Conservation (phyloP, 139 green algal genomes). For the Chlorella sp. region DNA sequence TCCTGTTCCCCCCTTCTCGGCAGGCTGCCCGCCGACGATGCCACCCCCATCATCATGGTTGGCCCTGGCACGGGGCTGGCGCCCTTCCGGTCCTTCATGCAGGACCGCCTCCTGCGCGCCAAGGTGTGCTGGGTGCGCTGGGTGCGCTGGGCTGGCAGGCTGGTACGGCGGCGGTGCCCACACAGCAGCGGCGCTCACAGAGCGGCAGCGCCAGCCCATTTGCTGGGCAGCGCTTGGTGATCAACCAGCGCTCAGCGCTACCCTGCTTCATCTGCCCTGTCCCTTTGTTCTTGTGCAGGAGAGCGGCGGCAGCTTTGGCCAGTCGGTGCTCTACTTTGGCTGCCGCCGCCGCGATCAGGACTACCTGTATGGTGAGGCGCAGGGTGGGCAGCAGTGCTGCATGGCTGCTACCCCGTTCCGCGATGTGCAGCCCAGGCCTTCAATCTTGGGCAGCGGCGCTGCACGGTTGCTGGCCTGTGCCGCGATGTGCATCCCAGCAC, state of each 20-base stretch:
- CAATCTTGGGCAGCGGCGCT: too few species aligned
- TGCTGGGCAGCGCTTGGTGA: too few species aligned
- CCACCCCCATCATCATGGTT: constrained; percentile 92
- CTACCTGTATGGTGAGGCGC: constrained; percentile 75
- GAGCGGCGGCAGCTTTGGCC: constrained; percentile 24
- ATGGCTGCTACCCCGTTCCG: too few species aligned
- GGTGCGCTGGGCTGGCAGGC: too few species aligned
- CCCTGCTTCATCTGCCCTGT: too few species aligned
- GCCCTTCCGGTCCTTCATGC: constrained; percentile 88
- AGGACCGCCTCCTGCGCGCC: constrained; percentile 14
- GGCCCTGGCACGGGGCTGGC: constrained; percentile 92
- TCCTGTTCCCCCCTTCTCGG: neutral
- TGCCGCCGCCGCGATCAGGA: constrained; percentile 85
- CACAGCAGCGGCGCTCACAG: too few species aligned
- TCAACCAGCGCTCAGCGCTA: too few species aligned
- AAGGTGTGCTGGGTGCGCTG: neutral
- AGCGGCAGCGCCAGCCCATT: too few species aligned
- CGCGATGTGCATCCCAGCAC: too few species aligned
- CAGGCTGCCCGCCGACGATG: constrained; percentile 64
- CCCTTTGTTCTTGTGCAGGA: constrained; percentile 21
- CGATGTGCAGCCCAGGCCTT: too few species aligned
- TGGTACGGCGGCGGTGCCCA: too few species aligned
- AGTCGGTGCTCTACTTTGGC: constrained; percentile 87
- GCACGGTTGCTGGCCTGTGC: too few species aligned
- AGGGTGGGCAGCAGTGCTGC: neutral